These are phyloP conservation scores for Monosporascus sp. DNA, from an alignment of 2,329 filamentous ascomycete genomes.

Conservation along the genomic window DNA sequence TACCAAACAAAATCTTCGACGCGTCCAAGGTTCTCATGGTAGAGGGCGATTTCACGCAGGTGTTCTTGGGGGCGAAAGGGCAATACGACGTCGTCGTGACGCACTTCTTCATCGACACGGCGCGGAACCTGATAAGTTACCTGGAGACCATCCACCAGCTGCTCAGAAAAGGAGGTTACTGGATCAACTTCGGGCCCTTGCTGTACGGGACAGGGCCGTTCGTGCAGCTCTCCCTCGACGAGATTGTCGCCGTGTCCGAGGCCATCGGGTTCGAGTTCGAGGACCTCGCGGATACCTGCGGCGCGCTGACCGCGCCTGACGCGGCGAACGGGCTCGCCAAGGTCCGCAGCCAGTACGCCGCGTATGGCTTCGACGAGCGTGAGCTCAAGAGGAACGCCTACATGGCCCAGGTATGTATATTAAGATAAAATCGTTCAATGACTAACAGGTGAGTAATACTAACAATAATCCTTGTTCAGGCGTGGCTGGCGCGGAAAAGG, in stretches of 20 bases:
- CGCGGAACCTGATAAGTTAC: conserved; percentile 49
- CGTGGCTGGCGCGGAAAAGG: conserved; percentile 39
- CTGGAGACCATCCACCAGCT: conserved; percentile 47
- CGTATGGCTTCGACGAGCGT: conserved; percentile 47
- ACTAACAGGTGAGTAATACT: conserved; percentile 8
- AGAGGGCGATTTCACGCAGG: conserved; percentile 52
- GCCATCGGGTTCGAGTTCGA: conserved; percentile 47
- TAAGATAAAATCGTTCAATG: conserved; percentile 11
- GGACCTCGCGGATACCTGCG: conserved; percentile 36
- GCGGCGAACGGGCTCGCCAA: conserved; percentile 17
- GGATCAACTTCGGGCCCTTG: conserved; percentile 53
- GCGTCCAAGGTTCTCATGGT: conserved; percentile 38
- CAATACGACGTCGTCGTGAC: conserved; percentile 47
- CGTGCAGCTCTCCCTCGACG: conserved; percentile 50
- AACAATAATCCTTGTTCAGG: conserved; percentile 21
- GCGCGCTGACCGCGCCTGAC: conserved; percentile 33
- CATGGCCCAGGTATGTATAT: conserved; percentile 39
- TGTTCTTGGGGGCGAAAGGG: conserved; percentile 21
- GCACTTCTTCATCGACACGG: conserved; percentile 58
- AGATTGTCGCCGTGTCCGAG: conserved; percentile 43
- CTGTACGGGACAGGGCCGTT: conserved; percentile 50
- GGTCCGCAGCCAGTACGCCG: conserved; percentile 41
- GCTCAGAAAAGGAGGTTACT: conserved; percentile 42
- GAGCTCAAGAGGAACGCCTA: conserved; percentile 50
- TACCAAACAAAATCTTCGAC: conserved; percentile 37